phyloP scores from a whole-genome alignment of 176 grass and related monocot genomes.

The Rhynchospora tenuis region DNA sequence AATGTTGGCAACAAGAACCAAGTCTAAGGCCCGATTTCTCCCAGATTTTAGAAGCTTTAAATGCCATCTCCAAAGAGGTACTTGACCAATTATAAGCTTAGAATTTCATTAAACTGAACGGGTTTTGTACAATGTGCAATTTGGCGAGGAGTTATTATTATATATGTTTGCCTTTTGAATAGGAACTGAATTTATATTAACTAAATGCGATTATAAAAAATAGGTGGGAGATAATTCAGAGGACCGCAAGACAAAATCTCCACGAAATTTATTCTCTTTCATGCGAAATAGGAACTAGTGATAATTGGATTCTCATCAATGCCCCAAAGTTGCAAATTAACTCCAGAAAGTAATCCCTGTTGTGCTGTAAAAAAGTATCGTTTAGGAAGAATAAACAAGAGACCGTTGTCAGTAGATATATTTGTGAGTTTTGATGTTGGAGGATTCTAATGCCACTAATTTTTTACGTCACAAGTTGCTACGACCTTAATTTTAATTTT shows the following conservation, averaged over 20 bases:
- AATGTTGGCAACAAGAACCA: slow-evolving; percentile 71
- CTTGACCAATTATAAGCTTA: background rate
- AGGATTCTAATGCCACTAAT: no score
- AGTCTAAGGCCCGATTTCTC: slow-evolving; percentile 56
- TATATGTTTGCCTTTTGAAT: background rate
- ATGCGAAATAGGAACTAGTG: slow-evolving; percentile 7
- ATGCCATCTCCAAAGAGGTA: slow-evolving; percentile 69
- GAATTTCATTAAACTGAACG: background rate
- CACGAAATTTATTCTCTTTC: slow-evolving; percentile 1
- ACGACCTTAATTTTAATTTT: no score
- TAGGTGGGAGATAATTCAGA: slow-evolving; percentile 10
- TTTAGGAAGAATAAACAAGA: background rate
- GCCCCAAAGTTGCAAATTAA: background rate
- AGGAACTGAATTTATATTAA: background rate
- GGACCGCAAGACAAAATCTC: background rate
- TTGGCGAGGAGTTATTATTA: background rate
- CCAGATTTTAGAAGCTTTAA: slow-evolving; percentile 49
- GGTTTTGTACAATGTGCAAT: background rate
- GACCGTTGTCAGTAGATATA: background rate
- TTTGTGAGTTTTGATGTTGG: no score
- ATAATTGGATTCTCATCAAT: background rate
- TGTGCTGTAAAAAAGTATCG: background rate
- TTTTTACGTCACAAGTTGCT: no score
- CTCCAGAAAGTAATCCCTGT: background rate
- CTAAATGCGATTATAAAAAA: background rate